These are phyloP conservation scores for Lentinula raphanica DNA, from an alignment of 768 basidiomycete genomes.

Conservation along the genomic window DNA sequence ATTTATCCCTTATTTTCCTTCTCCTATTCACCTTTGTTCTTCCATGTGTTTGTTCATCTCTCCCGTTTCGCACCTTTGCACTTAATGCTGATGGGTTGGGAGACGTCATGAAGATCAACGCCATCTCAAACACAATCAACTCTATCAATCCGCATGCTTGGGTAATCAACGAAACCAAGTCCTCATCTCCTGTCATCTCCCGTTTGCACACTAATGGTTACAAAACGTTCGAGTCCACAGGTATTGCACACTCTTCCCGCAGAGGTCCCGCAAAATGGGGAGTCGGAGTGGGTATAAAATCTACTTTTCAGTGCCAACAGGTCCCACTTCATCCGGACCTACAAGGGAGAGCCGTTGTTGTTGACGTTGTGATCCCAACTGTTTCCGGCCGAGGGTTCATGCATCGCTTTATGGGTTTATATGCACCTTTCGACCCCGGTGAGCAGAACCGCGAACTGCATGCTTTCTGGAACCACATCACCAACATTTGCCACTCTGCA, in stretches of 20 bases:
- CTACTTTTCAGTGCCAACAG: conserved; percentile 5
- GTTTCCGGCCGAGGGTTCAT: conserved; percentile 8
- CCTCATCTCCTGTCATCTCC: not conserved
- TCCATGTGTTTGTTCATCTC: too few species aligned
- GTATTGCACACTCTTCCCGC: too few species aligned
- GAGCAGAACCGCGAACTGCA: not conserved
- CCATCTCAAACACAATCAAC: not conserved
- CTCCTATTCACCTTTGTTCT: too few species aligned
- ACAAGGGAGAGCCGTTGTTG: conserved; percentile 14
- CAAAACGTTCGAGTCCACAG: not conserved
- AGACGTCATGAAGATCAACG: not conserved
- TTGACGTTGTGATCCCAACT: conserved; percentile 17
- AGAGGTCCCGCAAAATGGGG: conserved; percentile 14
- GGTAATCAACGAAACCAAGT: not conserved
- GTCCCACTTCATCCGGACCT: conserved; percentile 7
- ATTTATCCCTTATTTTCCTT: too few species aligned
- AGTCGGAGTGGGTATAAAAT: conserved; percentile 7
- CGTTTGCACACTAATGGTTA: not conserved
- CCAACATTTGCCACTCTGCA: conserved; percentile 2
- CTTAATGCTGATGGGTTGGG: conserved; percentile 3
- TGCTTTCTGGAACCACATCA: conserved; percentile 12
- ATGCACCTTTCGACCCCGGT: conserved; percentile 25
- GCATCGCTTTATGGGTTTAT: conserved; percentile 20
- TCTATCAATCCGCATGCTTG: not conserved
- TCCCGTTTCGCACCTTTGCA: too few species aligned